Evolutionary conservation across 805 yeast species (phyloP).

Genomic region (Saccharomycopsis synnaedendra): DNA sequence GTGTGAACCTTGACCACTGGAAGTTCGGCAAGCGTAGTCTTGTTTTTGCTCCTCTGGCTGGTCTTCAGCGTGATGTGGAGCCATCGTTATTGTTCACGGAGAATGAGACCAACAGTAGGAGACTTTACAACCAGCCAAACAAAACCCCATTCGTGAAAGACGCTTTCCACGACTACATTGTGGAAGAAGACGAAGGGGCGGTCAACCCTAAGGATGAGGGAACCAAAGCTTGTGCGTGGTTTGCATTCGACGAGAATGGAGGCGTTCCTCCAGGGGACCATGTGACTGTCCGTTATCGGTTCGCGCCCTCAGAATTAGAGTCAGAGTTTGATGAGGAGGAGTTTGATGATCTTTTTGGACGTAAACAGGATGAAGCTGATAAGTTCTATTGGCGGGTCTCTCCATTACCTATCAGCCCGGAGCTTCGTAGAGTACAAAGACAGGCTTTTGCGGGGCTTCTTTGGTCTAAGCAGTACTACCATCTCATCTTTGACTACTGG

Average conservation of each 20-base stretch:
- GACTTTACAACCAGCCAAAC: conserved; percentile 55
- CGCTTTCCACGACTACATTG: conserved; percentile 79
- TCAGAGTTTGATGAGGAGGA: conserved; percentile 44
- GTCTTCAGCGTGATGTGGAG: conserved; percentile 55
- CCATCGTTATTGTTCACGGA: conserved; percentile 78
- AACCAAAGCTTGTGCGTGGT: conserved; percentile 81
- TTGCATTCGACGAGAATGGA: conserved; percentile 60
- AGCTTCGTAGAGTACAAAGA: conserved; percentile 72
- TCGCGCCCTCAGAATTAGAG: conserved; percentile 20
- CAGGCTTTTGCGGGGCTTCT: conserved; percentile 90
- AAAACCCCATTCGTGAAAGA: conserved; percentile 61
- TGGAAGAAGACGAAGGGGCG: conserved; percentile 45
- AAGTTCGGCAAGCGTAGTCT: conserved; percentile 57
- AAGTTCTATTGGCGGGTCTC: conserved; percentile 84
- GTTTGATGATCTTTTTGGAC: conserved; percentile 56
- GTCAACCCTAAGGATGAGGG: conserved; percentile 65
- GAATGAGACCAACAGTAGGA: conserved; percentile 69
- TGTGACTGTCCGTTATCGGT: conserved; percentile 72
- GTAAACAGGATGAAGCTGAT: conserved; percentile 80
- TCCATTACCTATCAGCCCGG: conserved; percentile 75
- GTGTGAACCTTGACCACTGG: conserved; percentile 52
- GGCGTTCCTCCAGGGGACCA: conserved; percentile 82
- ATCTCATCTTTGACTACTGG: conserved; percentile 82
- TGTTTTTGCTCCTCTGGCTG: conserved; percentile 79
- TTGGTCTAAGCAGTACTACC: conserved; percentile 90